Evolutionary conservation across 371 early-diverging fungal genomes (phyloP), one percentile per base, ranked within the genome.

Genomic region (Mortierella sp.): DNA sequence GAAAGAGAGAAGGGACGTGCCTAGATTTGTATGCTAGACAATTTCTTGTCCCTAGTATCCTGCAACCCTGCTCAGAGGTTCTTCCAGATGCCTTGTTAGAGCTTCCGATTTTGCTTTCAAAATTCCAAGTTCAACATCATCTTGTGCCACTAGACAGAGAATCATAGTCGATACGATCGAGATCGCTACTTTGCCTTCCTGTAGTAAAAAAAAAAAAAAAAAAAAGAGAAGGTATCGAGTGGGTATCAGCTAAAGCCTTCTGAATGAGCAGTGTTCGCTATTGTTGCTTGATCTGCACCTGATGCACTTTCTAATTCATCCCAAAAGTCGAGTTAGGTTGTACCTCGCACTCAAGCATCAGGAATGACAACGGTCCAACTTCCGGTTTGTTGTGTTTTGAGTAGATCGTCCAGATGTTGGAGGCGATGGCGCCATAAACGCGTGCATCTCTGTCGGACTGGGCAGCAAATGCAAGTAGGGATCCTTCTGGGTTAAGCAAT

Each of bases 391-490:
- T 74, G 69, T 87, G 88, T 64, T 90, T 86, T 73, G 91, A 89
- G 57, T 93, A 92, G 11, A 90, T 90, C 43, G 86, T 87, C 93
- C 94, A 94, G n/a, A 92, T 85, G 75, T 92, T 92, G 62, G 91
- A 88, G 3, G 89, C 89, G 46, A 93, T 90, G 19, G 94, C 93
- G 12, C 93, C 91, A 66, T 89, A 84, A 55, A 88, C 85, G 44
- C 87, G 87, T 1, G 91, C 92, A 28, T 89, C 86, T 37, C 85
- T 83, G 57, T 89, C 91, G 18, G 87, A 82, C 21, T 86, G 88
- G 28, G 92, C 90, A 37, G 91, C 85, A 75, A 87, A 94, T 9
- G 91, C 90, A 37, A 94, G 75, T 21, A 93, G 75, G 1, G 91
- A 90, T 19, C 94, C 94, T 73, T 92, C 92, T 37, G 81, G 83